Base-by-base conservation (phyloP, 768 basidiomycete genomes). In the Exidia glandulosa region DNA sequence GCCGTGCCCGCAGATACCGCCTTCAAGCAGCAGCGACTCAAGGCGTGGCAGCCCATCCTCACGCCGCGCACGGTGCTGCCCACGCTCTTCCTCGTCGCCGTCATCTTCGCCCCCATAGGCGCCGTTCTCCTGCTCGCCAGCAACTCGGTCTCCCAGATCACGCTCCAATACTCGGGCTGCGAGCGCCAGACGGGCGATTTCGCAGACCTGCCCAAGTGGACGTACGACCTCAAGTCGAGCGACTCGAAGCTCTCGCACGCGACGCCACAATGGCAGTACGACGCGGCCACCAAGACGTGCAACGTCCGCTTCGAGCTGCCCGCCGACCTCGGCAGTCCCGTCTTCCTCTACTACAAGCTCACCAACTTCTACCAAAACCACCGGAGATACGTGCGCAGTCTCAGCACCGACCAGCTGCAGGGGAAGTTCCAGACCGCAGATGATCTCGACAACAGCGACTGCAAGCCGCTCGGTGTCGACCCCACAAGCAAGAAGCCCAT, bases 11-110 rank as follows among this genome's bases (percentile, higher is more conserved):
- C 72, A 96, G 93, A 97, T 74, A 97, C 94, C 61, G 95, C 94
- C 36, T 97, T 96, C 82, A 97, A 96, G 76, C 96, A 99, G 72
- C 96, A 99, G 74, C 88, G 96, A 60, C 83, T 99, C 70, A 98
- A 97, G 77, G 96, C 96, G 69, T 99, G 96, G 96, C 96, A 99
- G 79, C 96, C 96, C 7, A 98, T 99, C 70, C 81, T 98, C 55
- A 97, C 94, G 3, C 96, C 96, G 3, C 94, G 94, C 74, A 95
- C 93, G 1, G 96, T 99, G 25, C 82, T 99, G 19, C 96, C 96
- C 2, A 95, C 94, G 0, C 82, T 99, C 52, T 94, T 99, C 74
- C 84, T 97, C 69, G 85, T 98, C 66, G 95, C 91, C 50, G 79
- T 99, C 65, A 23, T 98, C 64, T 99, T 99, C 70, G 94, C 90